Conservation (phyloP, 2,329 filamentous ascomycete species). For the Aaosphaeria arxii region DNA sequence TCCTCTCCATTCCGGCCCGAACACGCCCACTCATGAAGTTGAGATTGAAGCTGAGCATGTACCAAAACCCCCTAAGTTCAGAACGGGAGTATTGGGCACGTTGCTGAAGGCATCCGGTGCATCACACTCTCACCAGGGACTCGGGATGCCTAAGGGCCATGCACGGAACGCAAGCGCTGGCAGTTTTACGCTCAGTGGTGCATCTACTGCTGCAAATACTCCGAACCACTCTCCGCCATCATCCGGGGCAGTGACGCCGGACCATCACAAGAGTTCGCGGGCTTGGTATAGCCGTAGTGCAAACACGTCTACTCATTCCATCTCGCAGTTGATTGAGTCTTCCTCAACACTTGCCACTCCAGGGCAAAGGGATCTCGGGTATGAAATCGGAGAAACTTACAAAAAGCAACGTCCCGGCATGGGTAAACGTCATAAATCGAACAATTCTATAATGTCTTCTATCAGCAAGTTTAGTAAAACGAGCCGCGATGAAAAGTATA, state of each 20-base stretch:
- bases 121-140: conserved; percentile 4
- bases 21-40: conserved; percentile 46
- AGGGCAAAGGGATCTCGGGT: conserved; percentile 38
- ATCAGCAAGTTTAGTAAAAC: conserved; percentile 35
- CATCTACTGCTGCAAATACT: conserved; percentile 35
- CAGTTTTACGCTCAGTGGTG: conserved; percentile 24
- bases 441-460: conserved; percentile 30
- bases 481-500: conserved; percentile 50
- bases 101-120: conserved; percentile 55
- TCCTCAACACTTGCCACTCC: conserved; percentile 44
- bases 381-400: conserved; percentile 41
- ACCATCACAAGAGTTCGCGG: conserved; percentile 15
- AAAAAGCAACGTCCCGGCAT: conserved; percentile 36
- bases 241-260: conserved; percentile 44
- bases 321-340: conserved; percentile 44
- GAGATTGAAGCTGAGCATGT: conserved; percentile 62
- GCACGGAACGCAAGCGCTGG: conserved; percentile 23
- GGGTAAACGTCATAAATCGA: conserved; percentile 36
- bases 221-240: conserved; percentile 38
- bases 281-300: conserved; percentile 36
- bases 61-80: conserved; percentile 64
- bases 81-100: conserved; percentile 69
- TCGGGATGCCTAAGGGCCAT: conserved; percentile 12
- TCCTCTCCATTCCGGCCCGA: conserved; percentile 42
- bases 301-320: conserved; percentile 39